These are phyloP conservation scores for Cyclocybe cylindracea DNA, from an alignment of 768 basidiomycete genomes.

Conservation along the genomic window DNA sequence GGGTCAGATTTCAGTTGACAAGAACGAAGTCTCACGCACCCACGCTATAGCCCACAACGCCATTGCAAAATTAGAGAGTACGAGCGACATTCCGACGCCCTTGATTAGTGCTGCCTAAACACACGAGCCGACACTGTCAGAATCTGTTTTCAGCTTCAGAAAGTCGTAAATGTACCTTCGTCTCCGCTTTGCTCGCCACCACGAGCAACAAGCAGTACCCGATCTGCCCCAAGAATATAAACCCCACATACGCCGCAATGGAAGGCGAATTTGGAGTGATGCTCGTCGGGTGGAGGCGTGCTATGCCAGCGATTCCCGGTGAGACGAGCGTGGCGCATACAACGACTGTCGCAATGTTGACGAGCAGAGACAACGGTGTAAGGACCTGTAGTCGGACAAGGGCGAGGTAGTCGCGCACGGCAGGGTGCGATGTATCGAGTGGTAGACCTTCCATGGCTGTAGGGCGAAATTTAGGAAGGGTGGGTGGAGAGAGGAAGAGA, in stretches of 20 bases:
- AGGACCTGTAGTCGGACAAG: constrained; percentile 82
- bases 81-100: constrained; percentile 79
- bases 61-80: constrained; percentile 79
- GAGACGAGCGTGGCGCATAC: constrained; percentile 68
- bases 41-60: constrained; percentile 80
- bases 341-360: constrained; percentile 72
- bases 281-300: constrained; percentile 59
- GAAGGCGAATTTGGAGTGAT: constrained; percentile 66
- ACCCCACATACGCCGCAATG: constrained; percentile 60
- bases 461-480: no score
- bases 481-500: no score
- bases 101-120: constrained; percentile 64
- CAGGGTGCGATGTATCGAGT: constrained; percentile 59
- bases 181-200: constrained; percentile 69
- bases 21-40: constrained; percentile 38
- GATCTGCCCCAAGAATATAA: constrained; percentile 67
- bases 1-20: not conserved
- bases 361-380: constrained; percentile 80
- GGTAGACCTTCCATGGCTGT: constrained; percentile 55
- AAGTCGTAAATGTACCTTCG: constrained; percentile 54
- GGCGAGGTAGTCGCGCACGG: constrained; percentile 63
- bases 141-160: no score
- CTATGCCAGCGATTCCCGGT: constrained; percentile 61
- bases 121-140: not conserved
- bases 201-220: constrained; percentile 85